phyloP scores from a whole-genome alignment of 2,329 filamentous ascomycete species.

The Neodidymelliopsis sp. region DNA sequence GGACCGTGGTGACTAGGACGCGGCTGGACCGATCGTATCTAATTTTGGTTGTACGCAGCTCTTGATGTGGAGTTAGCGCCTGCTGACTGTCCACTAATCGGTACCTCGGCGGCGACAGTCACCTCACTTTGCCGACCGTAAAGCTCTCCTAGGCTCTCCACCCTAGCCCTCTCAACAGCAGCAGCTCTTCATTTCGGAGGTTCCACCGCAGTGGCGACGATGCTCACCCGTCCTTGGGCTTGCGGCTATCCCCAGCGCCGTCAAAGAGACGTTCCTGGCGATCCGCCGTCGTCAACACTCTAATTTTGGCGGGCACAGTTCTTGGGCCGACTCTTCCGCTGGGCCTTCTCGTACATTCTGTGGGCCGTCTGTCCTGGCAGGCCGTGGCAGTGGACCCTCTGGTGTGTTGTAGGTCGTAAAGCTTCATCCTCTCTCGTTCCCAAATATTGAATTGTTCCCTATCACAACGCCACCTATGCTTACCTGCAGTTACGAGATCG shows the following conservation, averaged over 20 bases:
- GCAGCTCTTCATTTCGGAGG: conserved; percentile 20
- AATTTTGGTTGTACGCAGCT: conserved; percentile 21
- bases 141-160: conserved; percentile 20
- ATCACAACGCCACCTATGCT: conserved; percentile 30
- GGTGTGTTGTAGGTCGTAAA: conserved; percentile 4
- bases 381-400: conserved; percentile 23
- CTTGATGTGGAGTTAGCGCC: conserved; percentile 12
- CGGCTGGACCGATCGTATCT: conserved; percentile 15
- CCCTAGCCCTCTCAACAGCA: conserved; percentile 15
- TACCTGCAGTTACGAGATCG: conserved; percentile 32
- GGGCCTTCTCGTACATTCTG: neutral
- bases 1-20: conserved; percentile 1
- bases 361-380: conserved; percentile 15
- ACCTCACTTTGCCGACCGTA: conserved; percentile 22
- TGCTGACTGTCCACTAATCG: neutral
- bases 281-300: conserved; percentile 12
- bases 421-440: conserved; percentile 15
- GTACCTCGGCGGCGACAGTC: conserved; percentile 9
- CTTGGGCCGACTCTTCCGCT: conserved; percentile 1
- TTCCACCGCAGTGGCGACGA: conserved; percentile 13
- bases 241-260: conserved; percentile 1
- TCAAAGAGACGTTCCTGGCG: conserved; percentile 17
- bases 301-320: conserved; percentile 1
- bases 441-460: conserved; percentile 17
- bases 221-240: conserved; percentile 9